Percentiles rank a stretch among this genome's conserved stretches.
phyloP scores from a whole-genome alignment of 2,329 filamentous ascomycete species.

The Microcera coccophila region DNA sequence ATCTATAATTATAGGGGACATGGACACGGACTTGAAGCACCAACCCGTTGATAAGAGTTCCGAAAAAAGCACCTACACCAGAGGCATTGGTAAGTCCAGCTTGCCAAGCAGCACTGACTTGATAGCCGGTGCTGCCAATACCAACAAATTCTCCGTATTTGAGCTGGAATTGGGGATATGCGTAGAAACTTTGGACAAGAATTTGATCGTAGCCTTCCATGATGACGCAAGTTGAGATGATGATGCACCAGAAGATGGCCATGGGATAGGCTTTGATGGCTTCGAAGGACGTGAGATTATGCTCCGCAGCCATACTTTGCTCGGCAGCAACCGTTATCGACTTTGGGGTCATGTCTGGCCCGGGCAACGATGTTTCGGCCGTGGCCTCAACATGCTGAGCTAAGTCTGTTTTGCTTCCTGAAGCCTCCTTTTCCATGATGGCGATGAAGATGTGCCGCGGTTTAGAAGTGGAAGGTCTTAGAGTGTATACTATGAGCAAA shows the following conservation, averaged over 20 bases:
- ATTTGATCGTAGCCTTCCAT: slow-evolving; percentile 52
- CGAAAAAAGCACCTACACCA: slow-evolving; percentile 36
- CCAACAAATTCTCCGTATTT: slow-evolving; percentile 39
- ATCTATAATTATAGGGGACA: too few relatives aligned
- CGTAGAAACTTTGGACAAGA: slow-evolving; percentile 45
- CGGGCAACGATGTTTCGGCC: background rate
- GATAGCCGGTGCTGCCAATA: slow-evolving; percentile 34
- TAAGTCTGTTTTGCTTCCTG: background rate
- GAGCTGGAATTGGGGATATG: slow-evolving; percentile 37
- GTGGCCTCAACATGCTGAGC: slow-evolving; percentile 1
- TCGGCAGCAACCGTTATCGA: background rate
- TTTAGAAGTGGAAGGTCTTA: background rate
- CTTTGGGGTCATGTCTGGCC: background rate
- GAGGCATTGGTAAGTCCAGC: slow-evolving; percentile 40
- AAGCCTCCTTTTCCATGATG: background rate
- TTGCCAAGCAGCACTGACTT: slow-evolving; percentile 51
- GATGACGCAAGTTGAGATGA: slow-evolving; percentile 44
- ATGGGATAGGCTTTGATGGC: background rate
- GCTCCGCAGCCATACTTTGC: background rate
- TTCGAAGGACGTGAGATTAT: background rate
- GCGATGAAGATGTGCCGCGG: background rate
- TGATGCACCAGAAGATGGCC: background rate
- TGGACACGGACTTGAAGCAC: too few relatives aligned
- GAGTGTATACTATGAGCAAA: too few relatives aligned
- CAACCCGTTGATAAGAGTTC: slow-evolving; percentile 41